These are phyloP conservation scores for Beta corolliflora DNA, from an alignment of 179 eudicot genomes.

Conservation along the genomic window DNA sequence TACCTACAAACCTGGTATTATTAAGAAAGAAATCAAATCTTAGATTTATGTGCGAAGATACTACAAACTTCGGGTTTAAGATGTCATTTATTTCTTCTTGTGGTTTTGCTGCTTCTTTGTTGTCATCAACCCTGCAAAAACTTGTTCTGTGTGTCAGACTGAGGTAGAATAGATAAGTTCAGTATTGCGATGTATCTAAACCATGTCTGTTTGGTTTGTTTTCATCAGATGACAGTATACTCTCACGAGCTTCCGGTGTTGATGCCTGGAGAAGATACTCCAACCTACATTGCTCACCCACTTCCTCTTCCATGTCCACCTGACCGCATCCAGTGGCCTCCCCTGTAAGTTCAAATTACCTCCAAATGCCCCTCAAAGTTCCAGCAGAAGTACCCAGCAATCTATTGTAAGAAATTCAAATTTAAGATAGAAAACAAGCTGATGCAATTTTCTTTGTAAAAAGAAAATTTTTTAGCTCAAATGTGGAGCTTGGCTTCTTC, in stretches of 20 bases:
- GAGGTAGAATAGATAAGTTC: background rate
- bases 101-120: background rate
- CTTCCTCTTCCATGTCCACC: conserved; percentile 69
- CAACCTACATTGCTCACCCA: conserved; percentile 76
- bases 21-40: too few species aligned
- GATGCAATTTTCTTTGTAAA: too few species aligned
- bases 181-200: background rate
- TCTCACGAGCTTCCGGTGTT: conserved; percentile 66
- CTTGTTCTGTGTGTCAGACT: background rate
- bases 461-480: background rate
- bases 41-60: too few species aligned
- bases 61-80: background rate
- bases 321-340: conserved; percentile 61
- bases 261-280: conserved; percentile 76
- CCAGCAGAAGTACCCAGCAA: conserved; percentile 10
- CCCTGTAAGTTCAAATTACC: conserved; percentile 32
- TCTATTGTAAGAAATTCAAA: background rate
- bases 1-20: too few species aligned
- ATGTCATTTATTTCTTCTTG: background rate
- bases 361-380: conserved; percentile 12
- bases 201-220: background rate
- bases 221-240: conserved; percentile 47
- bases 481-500: background rate
- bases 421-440: background rate
- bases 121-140: background rate